phyloP scores from a whole-genome alignment of 164 flowering plant genomes.

The Chimonanthus praecox region DNA sequence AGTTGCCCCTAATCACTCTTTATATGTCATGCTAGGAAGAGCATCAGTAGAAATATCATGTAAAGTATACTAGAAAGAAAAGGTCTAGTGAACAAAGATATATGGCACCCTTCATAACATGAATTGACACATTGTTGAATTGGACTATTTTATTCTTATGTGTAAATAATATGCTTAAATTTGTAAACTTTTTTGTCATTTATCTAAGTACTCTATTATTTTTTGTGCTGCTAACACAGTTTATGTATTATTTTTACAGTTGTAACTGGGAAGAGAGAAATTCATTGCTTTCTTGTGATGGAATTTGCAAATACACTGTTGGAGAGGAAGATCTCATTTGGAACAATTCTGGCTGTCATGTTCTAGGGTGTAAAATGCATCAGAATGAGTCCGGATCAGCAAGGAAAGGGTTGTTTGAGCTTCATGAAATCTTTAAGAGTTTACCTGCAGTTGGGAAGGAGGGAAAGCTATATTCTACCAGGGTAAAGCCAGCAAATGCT shows the following conservation, averaged over 20 bases:
- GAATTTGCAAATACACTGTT: constrained; percentile 8
- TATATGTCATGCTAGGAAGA: too few relatives aligned
- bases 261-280: constrained; percentile 77
- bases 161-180: too few relatives aligned
- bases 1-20: too few relatives aligned
- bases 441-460: constrained; percentile 47
- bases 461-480: constrained; percentile 29
- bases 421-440: constrained; percentile 87
- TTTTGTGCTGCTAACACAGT: constrained; percentile 10
- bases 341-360: constrained; percentile 67
- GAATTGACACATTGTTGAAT: too few relatives aligned
- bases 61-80: too few relatives aligned
- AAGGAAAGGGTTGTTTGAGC: constrained; percentile 54
- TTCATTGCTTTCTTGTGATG: constrained; percentile 23
- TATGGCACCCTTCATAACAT: too few relatives aligned
- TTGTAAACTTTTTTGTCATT: too few relatives aligned
- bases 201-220: neutral
- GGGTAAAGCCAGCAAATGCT: constrained; percentile 38
- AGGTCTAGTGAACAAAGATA: too few relatives aligned
- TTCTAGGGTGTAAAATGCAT: constrained; percentile 65
- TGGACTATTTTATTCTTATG: too few relatives aligned
- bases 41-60: too few relatives aligned
- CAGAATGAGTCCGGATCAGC: constrained; percentile 29
- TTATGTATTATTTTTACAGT: constrained; percentile 39
- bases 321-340: constrained; percentile 32